Evolutionary conservation across 1,284 basidiomycete genomes (phyloP), one percentile per base, ranked within the genome.

Genomic region (Macrocystidia cucumis): DNA sequence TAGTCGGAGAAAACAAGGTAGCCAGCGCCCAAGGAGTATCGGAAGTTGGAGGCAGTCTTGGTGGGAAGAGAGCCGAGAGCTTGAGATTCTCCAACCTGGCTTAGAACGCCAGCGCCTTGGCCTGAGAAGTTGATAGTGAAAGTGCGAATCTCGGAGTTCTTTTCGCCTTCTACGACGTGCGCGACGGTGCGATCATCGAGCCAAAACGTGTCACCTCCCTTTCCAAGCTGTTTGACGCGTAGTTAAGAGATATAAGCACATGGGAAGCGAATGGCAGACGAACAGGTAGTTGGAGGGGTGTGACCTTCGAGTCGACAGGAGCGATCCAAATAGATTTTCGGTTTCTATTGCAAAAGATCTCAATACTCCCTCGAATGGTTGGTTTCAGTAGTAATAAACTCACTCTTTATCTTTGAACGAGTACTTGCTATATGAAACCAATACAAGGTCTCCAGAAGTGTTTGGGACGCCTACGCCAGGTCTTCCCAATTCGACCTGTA

Each of bases 181-280:
- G 67, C 84, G 40, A 89, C 50, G n/a, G 78, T 83, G 28, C 72
- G 67, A 2, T 67, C 57, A 35, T 76, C 71, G 13, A 89, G 64
- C 86, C 86, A 89, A 60, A 89, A 88, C 1, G 69, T 67, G 31
- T 85, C 78, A 12, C 83, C 84, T 7, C 74, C 78, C 29, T 74
- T 69, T 12, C 71, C 56, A 28, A 84, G 63, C 66, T 69, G 19
- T 16, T 11, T 8, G 8, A 25, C 86, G 33, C 82, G 42, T 6
- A 29, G 9, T 22, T 20, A 8, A 32, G 18, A 30, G 34, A 14
- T 23, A n/a, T 34, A 32, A 36, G 14, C 21, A 36, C 23, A 24
- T 28, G 20, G 18, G 9, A 18, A 19, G 27, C 19, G 31, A n/a
- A 29, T 13, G 19, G 11, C 28, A 24, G 18, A 28, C 60, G 29